Conservation (phyloP, 805 yeast species). For the Ascoidea asiatica region DNA sequence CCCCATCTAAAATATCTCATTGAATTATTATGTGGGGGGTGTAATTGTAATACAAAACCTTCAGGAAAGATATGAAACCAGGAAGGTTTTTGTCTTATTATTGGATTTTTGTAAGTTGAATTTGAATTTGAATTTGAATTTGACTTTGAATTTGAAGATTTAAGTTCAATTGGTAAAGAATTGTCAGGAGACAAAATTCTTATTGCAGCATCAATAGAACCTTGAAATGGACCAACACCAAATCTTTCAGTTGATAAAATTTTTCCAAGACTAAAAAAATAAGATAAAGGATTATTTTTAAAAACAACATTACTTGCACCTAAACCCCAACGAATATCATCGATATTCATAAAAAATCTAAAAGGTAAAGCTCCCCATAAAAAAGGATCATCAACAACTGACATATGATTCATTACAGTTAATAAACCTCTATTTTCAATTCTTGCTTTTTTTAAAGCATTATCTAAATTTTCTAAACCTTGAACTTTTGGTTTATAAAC, state of each 20-base stretch:
- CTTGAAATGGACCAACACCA: constrained; percentile 90
- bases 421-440: constrained; percentile 60
- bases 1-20: constrained; percentile 98
- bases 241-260: constrained; percentile 78
- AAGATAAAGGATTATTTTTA: constrained; percentile 31
- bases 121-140: constrained; percentile 8
- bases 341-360: constrained; percentile 45
- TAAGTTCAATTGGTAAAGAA: constrained; percentile 29
- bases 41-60: constrained; percentile 78
- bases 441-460: constrained; percentile 49
- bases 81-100: constrained; percentile 49
- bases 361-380: constrained; percentile 79
- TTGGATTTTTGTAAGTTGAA: constrained; percentile 23
- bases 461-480: constrained; percentile 50
- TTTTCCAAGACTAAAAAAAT: constrained; percentile 78
- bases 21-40: constrained; percentile 68
- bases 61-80: constrained; percentile 97
- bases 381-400: constrained; percentile 82
- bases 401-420: constrained; percentile 90
- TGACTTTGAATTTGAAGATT: constrained; percentile 12
- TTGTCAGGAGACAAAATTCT: constrained; percentile 70
- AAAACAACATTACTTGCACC: constrained; percentile 92
- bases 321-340: constrained; percentile 79
- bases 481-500: constrained; percentile 52
- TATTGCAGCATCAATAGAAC: constrained; percentile 76